These are phyloP conservation scores for Pseudoscleropodium purum DNA, from an alignment of 225 moss, liverwort and hornwort species.

Conservation along the genomic window DNA sequence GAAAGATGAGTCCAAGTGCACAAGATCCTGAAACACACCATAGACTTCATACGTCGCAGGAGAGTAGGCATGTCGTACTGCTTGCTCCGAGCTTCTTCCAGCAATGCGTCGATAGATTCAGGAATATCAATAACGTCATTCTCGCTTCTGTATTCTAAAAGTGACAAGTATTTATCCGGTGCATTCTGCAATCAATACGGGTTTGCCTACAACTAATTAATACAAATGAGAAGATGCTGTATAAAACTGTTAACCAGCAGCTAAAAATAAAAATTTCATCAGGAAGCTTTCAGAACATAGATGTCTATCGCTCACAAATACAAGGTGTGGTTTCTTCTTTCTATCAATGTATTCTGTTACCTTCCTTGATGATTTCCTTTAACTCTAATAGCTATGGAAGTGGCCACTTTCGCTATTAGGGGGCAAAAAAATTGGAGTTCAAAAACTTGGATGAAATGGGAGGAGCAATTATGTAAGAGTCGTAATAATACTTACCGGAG, in stretches of 20 bases:
- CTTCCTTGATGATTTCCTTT: background rate
- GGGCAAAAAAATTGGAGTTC: background rate
- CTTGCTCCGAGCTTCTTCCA: slow-evolving; percentile 66
- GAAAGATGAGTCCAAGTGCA: background rate
- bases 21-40: slow-evolving; percentile 26
- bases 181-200: slow-evolving; percentile 18
- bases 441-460: background rate
- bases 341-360: background rate
- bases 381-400: background rate
- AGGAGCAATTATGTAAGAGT: background rate
- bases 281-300: background rate
- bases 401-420: background rate
- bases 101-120: slow-evolving; percentile 62
- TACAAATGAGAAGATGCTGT: background rate
- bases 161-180: slow-evolving; percentile 23
- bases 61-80: slow-evolving; percentile 71
- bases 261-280: background rate
- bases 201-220: background rate
- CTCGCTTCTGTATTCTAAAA: slow-evolving; percentile 27
- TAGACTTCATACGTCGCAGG: slow-evolving; percentile 56
- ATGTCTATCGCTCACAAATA: background rate
- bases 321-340: background rate
- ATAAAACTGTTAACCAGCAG: background rate
- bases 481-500: slow-evolving; percentile 28
- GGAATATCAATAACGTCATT: slow-evolving; percentile 36